Conservation (phyloP, 345 rosid genomes). For the Conringia planisiliqua region DNA sequence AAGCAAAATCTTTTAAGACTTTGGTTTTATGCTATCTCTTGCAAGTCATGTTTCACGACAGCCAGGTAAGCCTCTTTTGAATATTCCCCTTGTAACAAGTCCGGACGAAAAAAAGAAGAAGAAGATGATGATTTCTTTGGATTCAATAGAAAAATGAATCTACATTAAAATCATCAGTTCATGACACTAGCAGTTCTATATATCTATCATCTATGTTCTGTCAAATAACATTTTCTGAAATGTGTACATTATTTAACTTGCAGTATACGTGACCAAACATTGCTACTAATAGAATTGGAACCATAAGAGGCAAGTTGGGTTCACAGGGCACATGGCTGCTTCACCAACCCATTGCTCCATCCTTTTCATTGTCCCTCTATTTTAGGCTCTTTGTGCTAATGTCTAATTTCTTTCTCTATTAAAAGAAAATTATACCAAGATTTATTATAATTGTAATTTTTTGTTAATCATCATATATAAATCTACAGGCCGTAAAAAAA, state of each 20-base stretch:
- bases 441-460: not conserved
- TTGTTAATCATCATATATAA: no score
- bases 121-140: not conserved
- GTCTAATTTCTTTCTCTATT: not conserved
- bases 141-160: not conserved
- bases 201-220: not conserved
- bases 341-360: conserved; percentile 9
- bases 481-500: no score
- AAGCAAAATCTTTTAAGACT: conserved; percentile 6
- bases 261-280: not conserved
- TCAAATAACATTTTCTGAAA: not conserved
- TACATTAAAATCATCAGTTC: not conserved
- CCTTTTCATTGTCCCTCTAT: conserved; percentile 18
- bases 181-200: not conserved
- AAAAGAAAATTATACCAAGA: not conserved
- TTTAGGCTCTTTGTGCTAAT: not conserved
- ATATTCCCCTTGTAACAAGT: not conserved
- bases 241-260: not conserved
- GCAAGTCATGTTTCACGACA: conserved; percentile 16
- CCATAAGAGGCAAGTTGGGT: conserved; percentile 22
- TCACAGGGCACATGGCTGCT: conserved; percentile 24
- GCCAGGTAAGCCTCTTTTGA: conserved; percentile 14
- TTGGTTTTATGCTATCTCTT: conserved; percentile 13
- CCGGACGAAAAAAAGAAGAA: not conserved
- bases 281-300: not conserved